These are phyloP conservation scores for Calocybe gangraenosa DNA, from an alignment of 768 basidiomycete species.

Conservation along the genomic window DNA sequence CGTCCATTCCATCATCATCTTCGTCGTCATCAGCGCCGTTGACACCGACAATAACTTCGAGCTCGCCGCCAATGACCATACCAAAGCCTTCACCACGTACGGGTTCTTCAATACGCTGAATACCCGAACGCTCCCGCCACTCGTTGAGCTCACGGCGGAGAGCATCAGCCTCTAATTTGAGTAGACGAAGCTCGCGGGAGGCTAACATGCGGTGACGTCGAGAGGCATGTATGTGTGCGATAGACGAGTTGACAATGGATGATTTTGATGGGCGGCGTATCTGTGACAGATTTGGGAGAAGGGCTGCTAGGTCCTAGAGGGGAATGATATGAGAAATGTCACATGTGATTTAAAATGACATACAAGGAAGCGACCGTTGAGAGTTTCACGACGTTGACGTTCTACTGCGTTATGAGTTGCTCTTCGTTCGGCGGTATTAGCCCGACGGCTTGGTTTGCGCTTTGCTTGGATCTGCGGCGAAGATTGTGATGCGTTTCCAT, in stretches of 20 bases:
- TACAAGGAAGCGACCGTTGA: slow-evolving; percentile 90
- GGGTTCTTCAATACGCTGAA: slow-evolving; percentile 72
- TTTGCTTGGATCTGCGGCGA: slow-evolving; percentile 37
- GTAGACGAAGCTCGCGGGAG: slow-evolving; percentile 71
- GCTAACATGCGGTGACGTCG: slow-evolving; percentile 58
- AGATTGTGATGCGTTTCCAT: slow-evolving; percentile 1
- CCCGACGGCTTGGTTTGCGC: slow-evolving; percentile 82
- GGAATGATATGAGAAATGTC: slow-evolving; percentile 8
- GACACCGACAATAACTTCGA: slow-evolving; percentile 56
- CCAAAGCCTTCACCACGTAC: slow-evolving; percentile 66
- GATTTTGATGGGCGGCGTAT: slow-evolving; percentile 95
- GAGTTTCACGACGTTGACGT: slow-evolving; percentile 85
- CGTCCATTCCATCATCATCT: slow-evolving; percentile 33
- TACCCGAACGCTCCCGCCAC: slow-evolving; percentile 76
- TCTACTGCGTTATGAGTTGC: slow-evolving; percentile 98
- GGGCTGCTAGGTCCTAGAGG: slow-evolving; percentile 80
- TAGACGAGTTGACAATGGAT: slow-evolving; percentile 94
- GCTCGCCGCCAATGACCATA: slow-evolving; percentile 66
- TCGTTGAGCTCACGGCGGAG: slow-evolving; percentile 91
- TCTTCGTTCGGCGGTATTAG: slow-evolving; percentile 94
- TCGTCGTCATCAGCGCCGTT: slow-evolving; percentile 53
- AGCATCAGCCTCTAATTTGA: slow-evolving; percentile 81
- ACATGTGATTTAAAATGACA: slow-evolving; percentile 20
- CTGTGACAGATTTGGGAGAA: slow-evolving; percentile 87
- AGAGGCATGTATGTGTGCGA: slow-evolving; percentile 82